Base-by-base conservation (phyloP, 441 rosid species). In the Rhodomyrtus psidioides region DNA sequence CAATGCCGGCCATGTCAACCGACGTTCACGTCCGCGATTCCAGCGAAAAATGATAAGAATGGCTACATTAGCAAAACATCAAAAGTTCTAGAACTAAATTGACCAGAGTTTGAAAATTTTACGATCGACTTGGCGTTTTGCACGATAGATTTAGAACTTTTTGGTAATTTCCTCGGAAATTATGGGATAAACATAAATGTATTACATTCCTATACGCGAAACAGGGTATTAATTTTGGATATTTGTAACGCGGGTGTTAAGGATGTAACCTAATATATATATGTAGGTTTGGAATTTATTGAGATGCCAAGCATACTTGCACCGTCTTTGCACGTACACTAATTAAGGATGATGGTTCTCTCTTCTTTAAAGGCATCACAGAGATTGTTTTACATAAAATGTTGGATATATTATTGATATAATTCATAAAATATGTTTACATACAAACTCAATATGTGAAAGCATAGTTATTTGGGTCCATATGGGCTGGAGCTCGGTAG, bases 1-100 rank as follows among this genome's bases (percentile, higher is more conserved):
- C 5, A 6, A 23, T 6, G 4, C 6, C 0, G 17, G 17, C 17
- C 17, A 15, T 53, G 17, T 53, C 17, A n/a, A n/a, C n/a, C n/a
- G n/a, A n/a, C n/a, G n/a, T n/a, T n/a, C n/a, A n/a, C n/a, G n/a
- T n/a, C n/a, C n/a, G 6, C 0, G 0, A 59, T 27, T 59, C 42
- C 7, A 4, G 12, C 7, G 1, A 2, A 17, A 17, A 62, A 30
- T 62, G 9, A 21, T 10, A 1, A 0, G 5, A 62, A 17, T 30
- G 26, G 30, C 24, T 62, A 15, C 7, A 62, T 30, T 62, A 0
- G 34, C 23, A 30, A 62, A 62, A 16, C 9, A 12, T 62, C 13
- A 62, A 30, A 30, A 62, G 19, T 2, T 9, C 30, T 17, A 30
- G 1, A 1, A 62, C 7, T 62, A 62, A 21, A 9, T 62, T 30